Evolutionary conservation across 1,139 yeast species (phyloP), one percentile per base, ranked within the genome.

Genomic region (Scheffersomyces stambukii): DNA sequence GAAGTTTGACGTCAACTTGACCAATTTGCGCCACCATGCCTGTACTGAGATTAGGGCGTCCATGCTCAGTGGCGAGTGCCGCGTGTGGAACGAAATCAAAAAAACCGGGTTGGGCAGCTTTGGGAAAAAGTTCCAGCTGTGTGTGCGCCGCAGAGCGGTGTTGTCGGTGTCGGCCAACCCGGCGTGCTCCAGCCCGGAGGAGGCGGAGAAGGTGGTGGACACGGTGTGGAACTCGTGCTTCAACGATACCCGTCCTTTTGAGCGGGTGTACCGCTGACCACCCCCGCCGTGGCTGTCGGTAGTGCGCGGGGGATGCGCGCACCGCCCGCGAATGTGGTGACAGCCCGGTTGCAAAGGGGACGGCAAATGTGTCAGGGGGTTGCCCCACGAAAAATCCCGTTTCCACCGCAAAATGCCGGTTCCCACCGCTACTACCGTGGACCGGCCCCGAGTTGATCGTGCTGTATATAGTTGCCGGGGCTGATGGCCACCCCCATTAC

Each of bases 11-110:
- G 86, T 91, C 7, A 83, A 91, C 52, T 81, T 95, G 79, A 53
- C 70, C 33, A 76, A 91, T 54, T 64, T 93, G 49, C 76, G 77
- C 47, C 98, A 91, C 50, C 98, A 91, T 52, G 98, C 98, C 0
- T 93, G 98, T 55, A 81, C 96, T 1, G 98, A 91, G 57, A 86
- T 91, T 30, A 68, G 99, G 37, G 98, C 98, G 0, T 81, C 94
- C 9, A 81, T 85, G 50, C 65, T 91, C 21, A 83, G 95, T 47
- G 99, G 99, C 6, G 99, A 91, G 52, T 91, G 99, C 57, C 72
- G 97, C 20, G 77, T 91, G 46, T 75, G 82, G 75, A 83, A 82
- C 45, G 96, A 91, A 52, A 78, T 91, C 42, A 72, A 75, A 38
- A 74, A 81, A 48, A 80, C 74, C 26, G 79, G 79, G 1, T 48